Percentiles rank a stretch among this genome's conserved stretches.
Evolutionary conservation across 371 early-diverging fungal species (phyloP).

Genomic region (Gilbertella persicaria): DNA sequence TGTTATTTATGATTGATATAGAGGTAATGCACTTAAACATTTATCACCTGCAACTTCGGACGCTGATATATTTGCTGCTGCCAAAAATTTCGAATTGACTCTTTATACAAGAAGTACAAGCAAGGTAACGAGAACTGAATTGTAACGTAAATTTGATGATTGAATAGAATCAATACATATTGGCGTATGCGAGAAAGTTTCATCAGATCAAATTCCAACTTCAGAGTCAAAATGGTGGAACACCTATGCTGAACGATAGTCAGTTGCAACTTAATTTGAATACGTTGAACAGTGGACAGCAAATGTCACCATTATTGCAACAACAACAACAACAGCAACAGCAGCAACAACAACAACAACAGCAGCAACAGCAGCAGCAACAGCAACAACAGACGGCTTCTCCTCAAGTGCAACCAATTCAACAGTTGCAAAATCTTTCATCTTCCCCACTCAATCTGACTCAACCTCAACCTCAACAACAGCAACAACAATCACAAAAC

Average conservation of each 20-base stretch:
- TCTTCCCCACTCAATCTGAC: constrained; percentile 25
- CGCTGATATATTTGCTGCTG: constrained; percentile 43
- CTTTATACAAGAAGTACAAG: constrained; percentile 38
- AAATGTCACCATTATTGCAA: constrained; percentile 45
- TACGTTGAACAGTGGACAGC: constrained; percentile 29
- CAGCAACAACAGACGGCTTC: constrained; percentile 13
- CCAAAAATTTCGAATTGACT: constrained; percentile 42
- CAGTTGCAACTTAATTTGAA: constrained; percentile 31
- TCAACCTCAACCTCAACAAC: constrained; percentile 11
- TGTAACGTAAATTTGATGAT: not conserved
- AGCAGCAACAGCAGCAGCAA: constrained; percentile 9
- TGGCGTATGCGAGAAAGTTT: constrained; percentile 31
- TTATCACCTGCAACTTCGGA: constrained; percentile 46
- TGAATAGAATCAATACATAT: constrained; percentile 27
- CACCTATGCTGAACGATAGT: constrained; percentile 35
- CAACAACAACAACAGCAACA: constrained; percentile 29
- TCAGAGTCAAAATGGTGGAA: constrained; percentile 23
- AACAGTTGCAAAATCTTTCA: constrained; percentile 20
- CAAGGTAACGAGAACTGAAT: constrained; percentile 32
- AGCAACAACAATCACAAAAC: constrained; percentile 16
- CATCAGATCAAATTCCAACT: constrained; percentile 42
- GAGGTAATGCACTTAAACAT: constrained; percentile 43
- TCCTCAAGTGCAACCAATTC: constrained; percentile 16
- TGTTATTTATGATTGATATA: constrained; percentile 8
- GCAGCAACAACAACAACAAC: constrained; percentile 14